Evolutionary conservation across 148 eudicot species (phyloP), one percentile per base, ranked within the genome.

Genomic region (Camellia sinensis): DNA sequence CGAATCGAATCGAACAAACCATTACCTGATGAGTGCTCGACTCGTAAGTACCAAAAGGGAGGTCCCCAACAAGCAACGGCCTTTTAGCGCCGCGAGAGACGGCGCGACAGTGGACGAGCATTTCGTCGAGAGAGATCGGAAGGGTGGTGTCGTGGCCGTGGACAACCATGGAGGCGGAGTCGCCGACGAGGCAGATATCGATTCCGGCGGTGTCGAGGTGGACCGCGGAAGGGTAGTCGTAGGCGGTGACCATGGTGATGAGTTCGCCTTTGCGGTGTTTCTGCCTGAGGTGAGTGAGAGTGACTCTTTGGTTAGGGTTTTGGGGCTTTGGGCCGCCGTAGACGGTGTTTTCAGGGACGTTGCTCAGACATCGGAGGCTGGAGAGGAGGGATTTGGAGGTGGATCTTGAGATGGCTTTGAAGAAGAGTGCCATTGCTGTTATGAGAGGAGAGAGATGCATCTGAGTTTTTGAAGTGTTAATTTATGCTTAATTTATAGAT

Each of bases 151-250:
- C 99, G 54, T 93, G 84, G 7, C 98, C 98, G 70, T 96, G 99
- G 5, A 96, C 97, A 11, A 96, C 99, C 99, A 96, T 96, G 78
- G 97, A 84, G 3, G 99, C 98, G 0, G 99, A 96, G 73, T 96
- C 99, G 0, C 99, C 98, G 15, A 92, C 98, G 8, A 96, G 88
- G 75, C 97, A 92, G 6, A 96, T 77, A 19, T 96, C 99, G 2
- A 96, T 92, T 8, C 95, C 97, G 44, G 99, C 98, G 19, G 88
- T 74, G 81, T 96, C 97, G 14, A 96, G 67, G 80, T 96, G 99
- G 11, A 96, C 98, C 0, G 94, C 95, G 0, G 98, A 91, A 3
- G 99, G 98, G 79, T 96, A 96, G 69, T 96, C 99, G 80, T 96
- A 96, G 18, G 95, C 92, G 0, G 99, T 96, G 12, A 93, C 97